phyloP scores from a whole-genome alignment of 345 rosid genomes.

The Citrus australasica region DNA sequence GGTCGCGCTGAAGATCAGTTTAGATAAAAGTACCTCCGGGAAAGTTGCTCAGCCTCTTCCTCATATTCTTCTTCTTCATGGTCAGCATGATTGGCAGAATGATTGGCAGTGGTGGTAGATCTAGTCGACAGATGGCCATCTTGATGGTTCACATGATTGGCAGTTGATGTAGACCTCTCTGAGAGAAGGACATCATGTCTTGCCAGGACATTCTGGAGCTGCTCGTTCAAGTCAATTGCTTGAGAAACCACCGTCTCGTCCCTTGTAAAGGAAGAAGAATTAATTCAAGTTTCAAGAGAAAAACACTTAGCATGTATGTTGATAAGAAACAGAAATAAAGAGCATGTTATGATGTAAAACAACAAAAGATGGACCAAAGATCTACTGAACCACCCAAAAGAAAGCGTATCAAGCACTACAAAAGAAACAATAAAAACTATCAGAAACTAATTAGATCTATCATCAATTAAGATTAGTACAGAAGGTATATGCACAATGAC shows the following conservation, averaged over 20 bases:
- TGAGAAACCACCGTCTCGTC: slow-evolving; percentile 81
- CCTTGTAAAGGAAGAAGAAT: slow-evolving; percentile 38
- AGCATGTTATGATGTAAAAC: not conserved
- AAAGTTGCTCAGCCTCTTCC: slow-evolving; percentile 84
- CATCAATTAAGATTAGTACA: not conserved
- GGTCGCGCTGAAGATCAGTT: not conserved
- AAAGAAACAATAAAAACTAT: not conserved
- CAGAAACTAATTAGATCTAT: not conserved
- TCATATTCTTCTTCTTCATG: slow-evolving; percentile 42
- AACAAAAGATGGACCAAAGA: not conserved
- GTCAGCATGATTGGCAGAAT: slow-evolving; percentile 8
- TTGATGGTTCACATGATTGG: slow-evolving; percentile 39
- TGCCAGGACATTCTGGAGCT: slow-evolving; percentile 75
- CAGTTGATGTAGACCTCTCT: slow-evolving; percentile 34
- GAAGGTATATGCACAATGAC: not conserved
- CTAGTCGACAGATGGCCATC: slow-evolving; percentile 55
- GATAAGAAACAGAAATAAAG: not conserved
- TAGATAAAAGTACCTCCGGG: slow-evolving; percentile 55
- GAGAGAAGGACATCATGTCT: slow-evolving; percentile 77
- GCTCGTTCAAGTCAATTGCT: slow-evolving; percentile 91
- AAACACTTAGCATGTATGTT: not conserved
- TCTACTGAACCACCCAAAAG: not conserved
- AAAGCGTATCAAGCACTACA: not conserved
- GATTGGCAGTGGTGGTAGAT: slow-evolving; percentile 28
- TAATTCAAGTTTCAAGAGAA: slow-evolving; percentile 7